Evolutionary conservation across 169 alveolate genomes (phyloP), one percentile per base, ranked within the genome.

Genomic region (Plasmodium billcollinsi): DNA sequence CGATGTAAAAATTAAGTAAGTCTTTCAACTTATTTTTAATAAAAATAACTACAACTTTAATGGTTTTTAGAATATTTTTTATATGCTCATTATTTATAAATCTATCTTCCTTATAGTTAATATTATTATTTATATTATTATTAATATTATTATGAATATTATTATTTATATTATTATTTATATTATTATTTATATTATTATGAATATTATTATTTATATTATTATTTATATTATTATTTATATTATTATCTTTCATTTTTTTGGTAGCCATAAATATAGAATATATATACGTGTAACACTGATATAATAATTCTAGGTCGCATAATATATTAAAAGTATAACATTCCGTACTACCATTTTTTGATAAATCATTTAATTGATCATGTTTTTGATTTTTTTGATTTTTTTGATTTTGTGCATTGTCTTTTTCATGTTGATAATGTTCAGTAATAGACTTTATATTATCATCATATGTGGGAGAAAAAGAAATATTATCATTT

Each of bases 281-380:
- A 18, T 67, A 83, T 15, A 83, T 11, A 62, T 83, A 83, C 43
- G 18, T 61, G 11, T 61, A 58, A 39, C 91, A 83, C 50, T 83
- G 85, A 29, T 69, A n/a, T 67, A 70, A 52, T 69, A 83, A 33
- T 59, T 50, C 73, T 33, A 83, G 29, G 29, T 83, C 62, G 50
- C 83, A 69, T 24, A 83, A 39, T 61, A 33, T 29, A 47, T 70
- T 72, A 49, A 69, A 83, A 15, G 54, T 20, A 14, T 45, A 69
- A 69, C 70, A 69, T 7, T 0, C 45, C 47, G 20, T 50, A 2
- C 2, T 39, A 39, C 6, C 45, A 33, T 20, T 61, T 2, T 8
- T 20, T 7, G n/a, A 29, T 26, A 49, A 0, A 24, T 11, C 15
- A 15, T 45, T 12, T 45, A 43, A 12, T 33, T 2, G 11, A 39